Evolutionary conservation across 352 stramenopile species (phyloP).

Genomic region (Saprolegnia parasitica): DNA sequence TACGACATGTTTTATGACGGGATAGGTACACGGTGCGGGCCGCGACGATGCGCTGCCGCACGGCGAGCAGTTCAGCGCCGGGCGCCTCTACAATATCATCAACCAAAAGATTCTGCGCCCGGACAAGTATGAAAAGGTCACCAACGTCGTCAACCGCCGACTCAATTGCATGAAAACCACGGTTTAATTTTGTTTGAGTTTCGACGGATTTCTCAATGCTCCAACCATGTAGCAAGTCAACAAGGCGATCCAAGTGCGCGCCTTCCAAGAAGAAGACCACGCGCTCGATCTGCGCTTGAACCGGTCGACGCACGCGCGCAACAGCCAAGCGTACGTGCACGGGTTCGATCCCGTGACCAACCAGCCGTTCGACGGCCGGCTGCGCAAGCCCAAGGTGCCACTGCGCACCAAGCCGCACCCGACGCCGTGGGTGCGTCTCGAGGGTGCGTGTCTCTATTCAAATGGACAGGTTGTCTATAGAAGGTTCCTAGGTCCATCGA

Average conservation of each 20-base stretch:
- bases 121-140: slow-evolving; percentile 38
- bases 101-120: slow-evolving; percentile 60
- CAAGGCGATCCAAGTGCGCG: slow-evolving; percentile 41
- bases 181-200: slow-evolving; percentile 31
- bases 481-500: neutral
- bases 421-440: slow-evolving; percentile 38
- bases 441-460: neutral
- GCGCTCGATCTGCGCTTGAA: slow-evolving; percentile 54
- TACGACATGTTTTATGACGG: neutral
- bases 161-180: slow-evolving; percentile 65
- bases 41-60: slow-evolving; percentile 47
- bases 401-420: slow-evolving; percentile 45
- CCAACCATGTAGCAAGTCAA: slow-evolving; percentile 34
- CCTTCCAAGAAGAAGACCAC: slow-evolving; percentile 37
- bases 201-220: neutral
- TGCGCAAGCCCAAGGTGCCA: slow-evolving; percentile 43
- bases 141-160: slow-evolving; percentile 41
- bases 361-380: slow-evolving; percentile 44
- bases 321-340: slow-evolving; percentile 49
- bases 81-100: slow-evolving; percentile 73
- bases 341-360: slow-evolving; percentile 67
- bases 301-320: slow-evolving; percentile 54
- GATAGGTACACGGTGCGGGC: slow-evolving; percentile 46
- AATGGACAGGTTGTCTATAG: neutral
- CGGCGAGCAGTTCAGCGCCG: slow-evolving; percentile 58